A percentile compares a stretch with the other conserved stretches of the same genome.
Conservation (phyloP, 73 alveolate species). For the Paramecium sonneborni region DNA sequence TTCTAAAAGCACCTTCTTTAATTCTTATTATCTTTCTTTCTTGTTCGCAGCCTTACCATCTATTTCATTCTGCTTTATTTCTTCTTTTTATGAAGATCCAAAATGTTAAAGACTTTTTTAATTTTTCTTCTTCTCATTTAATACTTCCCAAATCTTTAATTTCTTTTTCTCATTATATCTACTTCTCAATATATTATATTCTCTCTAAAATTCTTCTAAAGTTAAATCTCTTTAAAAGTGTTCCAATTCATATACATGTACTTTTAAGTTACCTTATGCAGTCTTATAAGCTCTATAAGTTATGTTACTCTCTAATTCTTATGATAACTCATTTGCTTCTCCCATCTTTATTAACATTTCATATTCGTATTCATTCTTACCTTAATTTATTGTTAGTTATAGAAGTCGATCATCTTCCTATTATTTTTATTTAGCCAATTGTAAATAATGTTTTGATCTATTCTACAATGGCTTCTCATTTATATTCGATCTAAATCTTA, state of each 20-base stretch:
- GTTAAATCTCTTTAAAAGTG: conserved; percentile 22
- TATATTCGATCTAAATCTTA: not conserved
- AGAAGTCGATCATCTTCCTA: conserved; percentile 62
- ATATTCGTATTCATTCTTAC: conserved; percentile 67
- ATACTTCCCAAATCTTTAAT: conserved; percentile 61
- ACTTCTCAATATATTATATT: conserved; percentile 49
- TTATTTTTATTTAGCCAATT: conserved; percentile 56
- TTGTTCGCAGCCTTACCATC: not conserved
- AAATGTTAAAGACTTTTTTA: conserved; percentile 53
- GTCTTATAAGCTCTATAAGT: conserved; percentile 65
- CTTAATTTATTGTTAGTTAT: conserved; percentile 56
- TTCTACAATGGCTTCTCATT: conserved; percentile 36
- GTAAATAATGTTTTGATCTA: conserved; percentile 48
- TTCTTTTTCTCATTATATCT: conserved; percentile 61
- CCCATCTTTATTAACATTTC: conserved; percentile 69
- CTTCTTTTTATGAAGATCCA: conserved; percentile 53
- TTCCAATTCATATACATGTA: conserved; percentile 65
- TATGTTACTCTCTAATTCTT: conserved; percentile 57
- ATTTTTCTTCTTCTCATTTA: conserved; percentile 61
- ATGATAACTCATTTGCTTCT: conserved; percentile 62
- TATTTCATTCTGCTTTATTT: not conserved
- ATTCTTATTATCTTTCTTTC: conserved; percentile 59
- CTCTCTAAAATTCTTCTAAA: conserved; percentile 67
- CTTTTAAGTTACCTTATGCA: conserved; percentile 60
- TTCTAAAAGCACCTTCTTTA: conserved; percentile 58